These are phyloP conservation scores for Candida nemodendra DNA, from an alignment of 805 yeast species.

Conservation along the genomic window DNA sequence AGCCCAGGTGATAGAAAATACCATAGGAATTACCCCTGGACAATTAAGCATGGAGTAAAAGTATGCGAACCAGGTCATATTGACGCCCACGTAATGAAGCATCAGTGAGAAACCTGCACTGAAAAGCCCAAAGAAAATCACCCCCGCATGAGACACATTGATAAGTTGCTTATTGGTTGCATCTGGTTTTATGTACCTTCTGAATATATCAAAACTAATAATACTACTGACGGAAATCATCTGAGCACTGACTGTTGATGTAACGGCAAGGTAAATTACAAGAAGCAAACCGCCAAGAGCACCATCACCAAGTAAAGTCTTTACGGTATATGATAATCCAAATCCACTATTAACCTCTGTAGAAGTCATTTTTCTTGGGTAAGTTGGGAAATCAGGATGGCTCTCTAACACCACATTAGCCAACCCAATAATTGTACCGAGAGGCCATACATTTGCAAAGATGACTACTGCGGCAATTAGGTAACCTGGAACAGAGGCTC, in stretches of 20 bases:
- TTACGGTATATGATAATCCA: conserved; percentile 32
- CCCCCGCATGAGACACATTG: conserved; percentile 41
- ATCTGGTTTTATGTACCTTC: conserved; percentile 40
- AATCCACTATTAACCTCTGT: conserved; percentile 33
- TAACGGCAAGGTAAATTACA: conserved; percentile 39
- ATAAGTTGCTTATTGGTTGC: conserved; percentile 44
- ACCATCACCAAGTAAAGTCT: conserved; percentile 34
- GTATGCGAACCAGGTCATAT: conserved; percentile 38
- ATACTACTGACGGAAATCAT: conserved; percentile 40
- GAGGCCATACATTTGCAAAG: conserved; percentile 36
- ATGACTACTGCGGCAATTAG: conserved; percentile 34
- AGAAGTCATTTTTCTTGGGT: conserved; percentile 32
- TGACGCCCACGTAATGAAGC: conserved; percentile 35
- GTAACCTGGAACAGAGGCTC: conserved; percentile 39
- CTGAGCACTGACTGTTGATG: conserved; percentile 42
- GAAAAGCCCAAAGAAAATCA: conserved; percentile 38
- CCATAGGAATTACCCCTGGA: conserved; percentile 39
- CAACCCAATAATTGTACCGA: conserved; percentile 38
- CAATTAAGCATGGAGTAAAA: conserved; percentile 37
- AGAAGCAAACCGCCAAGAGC: conserved; percentile 35
- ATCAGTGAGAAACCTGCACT: conserved; percentile 40
- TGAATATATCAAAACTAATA: conserved; percentile 46
- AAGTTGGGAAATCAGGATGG: conserved; percentile 31
- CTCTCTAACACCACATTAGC: conserved; percentile 32
- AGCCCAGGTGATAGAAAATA: conserved; percentile 35